Evolutionary conservation across 2,329 filamentous ascomycete species (phyloP), one percentile per base, ranked within the genome.

Genomic region (Colletotrichum truncatum): DNA sequence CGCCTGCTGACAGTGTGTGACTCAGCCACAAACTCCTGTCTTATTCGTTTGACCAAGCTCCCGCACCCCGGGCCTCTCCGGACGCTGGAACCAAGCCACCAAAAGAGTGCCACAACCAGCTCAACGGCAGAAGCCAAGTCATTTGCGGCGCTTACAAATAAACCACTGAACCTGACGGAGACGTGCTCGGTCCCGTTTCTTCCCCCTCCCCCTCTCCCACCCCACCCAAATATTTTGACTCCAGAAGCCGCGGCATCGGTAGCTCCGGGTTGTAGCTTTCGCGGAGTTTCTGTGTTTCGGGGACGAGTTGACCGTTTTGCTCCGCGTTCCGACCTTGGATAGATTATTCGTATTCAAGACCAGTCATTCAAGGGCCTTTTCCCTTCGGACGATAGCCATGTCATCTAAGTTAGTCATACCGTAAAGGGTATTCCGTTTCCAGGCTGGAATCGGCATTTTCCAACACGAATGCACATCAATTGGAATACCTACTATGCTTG

Each of bases 231-330:
- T 16, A 26, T 14, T 30, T 48, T 48, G 45, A 59, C 26, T n/a
- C 26, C 26, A 34, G 26, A 43, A 30, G 39, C 54, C 36, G 55
- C 18, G 18, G 28, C 45, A 45, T 64, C 60, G 60, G 60, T 51
- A 36, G 60, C 54, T 64, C 60, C 60, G 60, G 43, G 53, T 52
- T 9, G 16, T 18, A 48, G 11, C 41, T 54, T 54, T 39, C 36
- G 36, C 21, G 21, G 39, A 8, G 16, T 9, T 14, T 39, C 53
- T 45, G 26, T 12, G 34, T 34, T 38, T 12, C 9, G 6, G 11
- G n/a, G 11, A n/a, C 36, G 36, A 39, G 18, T 38, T 38, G 12
- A 14, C 28, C 49, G n/a, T 6, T 28, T 23, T 41, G 23, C 41
- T 54, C 46, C 16, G 46, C 18, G 9, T 4, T 25, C 18, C 28